These are phyloP conservation scores for Amanita molliuscula DNA, from an alignment of 768 basidiomycete species.

Conservation along the genomic window DNA sequence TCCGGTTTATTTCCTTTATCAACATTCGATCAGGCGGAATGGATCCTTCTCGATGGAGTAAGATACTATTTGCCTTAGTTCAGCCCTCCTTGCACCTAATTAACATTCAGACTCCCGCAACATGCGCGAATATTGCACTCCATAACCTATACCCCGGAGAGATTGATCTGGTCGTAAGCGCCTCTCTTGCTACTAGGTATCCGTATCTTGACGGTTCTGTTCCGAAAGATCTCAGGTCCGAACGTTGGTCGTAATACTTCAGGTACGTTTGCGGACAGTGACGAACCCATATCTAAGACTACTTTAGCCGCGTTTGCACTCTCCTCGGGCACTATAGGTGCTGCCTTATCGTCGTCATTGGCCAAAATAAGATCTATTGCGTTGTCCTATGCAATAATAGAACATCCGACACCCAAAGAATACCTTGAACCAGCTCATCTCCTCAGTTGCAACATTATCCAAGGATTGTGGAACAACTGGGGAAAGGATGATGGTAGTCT, in stretches of 20 bases:
- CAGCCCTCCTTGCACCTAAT: neutral
- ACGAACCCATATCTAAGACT: conserved; percentile 7
- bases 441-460: conserved; percentile 56
- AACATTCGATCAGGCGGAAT: conserved; percentile 45
- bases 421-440: conserved; percentile 65
- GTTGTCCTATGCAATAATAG: conserved; percentile 77
- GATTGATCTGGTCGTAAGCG: conserved; percentile 77
- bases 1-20: neutral
- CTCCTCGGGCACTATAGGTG: conserved; percentile 89
- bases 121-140: conserved; percentile 83
- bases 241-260: conserved; percentile 83
- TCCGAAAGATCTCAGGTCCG: conserved; percentile 66
- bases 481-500: conserved; percentile 54
- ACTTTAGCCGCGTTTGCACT: conserved; percentile 70
- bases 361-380: conserved; percentile 72
- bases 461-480: conserved; percentile 78
- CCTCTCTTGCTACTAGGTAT: neutral
- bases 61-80: conserved; percentile 11
- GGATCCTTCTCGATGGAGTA: conserved; percentile 86
- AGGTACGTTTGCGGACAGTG: conserved; percentile 23
- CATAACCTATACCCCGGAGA: conserved; percentile 80
- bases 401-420: conserved; percentile 50
- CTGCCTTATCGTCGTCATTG: conserved; percentile 73
- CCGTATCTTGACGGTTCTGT: neutral
- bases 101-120: conserved; percentile 65